Percentiles rank a stretch among this genome's conserved stretches.
phyloP scores from a whole-genome alignment of 2,329 filamentous ascomycete species.

The Dichotomopilus funicola region DNA sequence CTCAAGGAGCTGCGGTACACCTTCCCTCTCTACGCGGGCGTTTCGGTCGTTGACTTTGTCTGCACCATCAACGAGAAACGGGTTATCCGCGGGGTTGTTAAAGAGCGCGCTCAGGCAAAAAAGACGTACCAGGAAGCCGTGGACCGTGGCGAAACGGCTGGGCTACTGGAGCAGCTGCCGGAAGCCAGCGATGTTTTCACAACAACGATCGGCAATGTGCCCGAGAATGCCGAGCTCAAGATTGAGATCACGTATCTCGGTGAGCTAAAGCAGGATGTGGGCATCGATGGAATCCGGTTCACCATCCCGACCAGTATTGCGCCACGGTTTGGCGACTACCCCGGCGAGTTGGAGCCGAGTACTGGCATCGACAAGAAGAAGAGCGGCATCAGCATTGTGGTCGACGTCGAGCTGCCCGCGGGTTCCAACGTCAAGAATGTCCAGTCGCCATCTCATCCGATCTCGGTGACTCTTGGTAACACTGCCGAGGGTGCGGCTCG shows the following conservation, averaged over 20 bases:
- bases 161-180: slow-evolving; percentile 56
- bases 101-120: slow-evolving; percentile 57
- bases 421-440: slow-evolving; percentile 53
- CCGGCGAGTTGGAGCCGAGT: slow-evolving; percentile 29
- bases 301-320: slow-evolving; percentile 62
- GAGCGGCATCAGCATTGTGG: slow-evolving; percentile 45
- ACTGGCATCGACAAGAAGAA: slow-evolving; percentile 17
- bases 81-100: slow-evolving; percentile 57
- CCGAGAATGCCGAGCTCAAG: slow-evolving; percentile 47
- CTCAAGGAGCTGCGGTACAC: slow-evolving; percentile 56
- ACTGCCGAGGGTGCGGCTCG: slow-evolving; percentile 38
- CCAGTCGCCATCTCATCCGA: slow-evolving; percentile 61
- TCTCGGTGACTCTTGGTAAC: slow-evolving; percentile 57
- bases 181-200: slow-evolving; percentile 60
- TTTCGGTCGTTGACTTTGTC: slow-evolving; percentile 61
- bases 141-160: slow-evolving; percentile 53
- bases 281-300: slow-evolving; percentile 60
- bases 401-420: slow-evolving; percentile 54
- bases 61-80: slow-evolving; percentile 56
- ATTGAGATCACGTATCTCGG: slow-evolving; percentile 62
- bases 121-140: slow-evolving; percentile 54
- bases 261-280: slow-evolving; percentile 65
- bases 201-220: slow-evolving; percentile 62
- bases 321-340: slow-evolving; percentile 55
- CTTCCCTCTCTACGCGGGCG: slow-evolving; percentile 67